Conservation (phyloP, 2,329 filamentous ascomycete species). For the Mariannaea sp. region DNA sequence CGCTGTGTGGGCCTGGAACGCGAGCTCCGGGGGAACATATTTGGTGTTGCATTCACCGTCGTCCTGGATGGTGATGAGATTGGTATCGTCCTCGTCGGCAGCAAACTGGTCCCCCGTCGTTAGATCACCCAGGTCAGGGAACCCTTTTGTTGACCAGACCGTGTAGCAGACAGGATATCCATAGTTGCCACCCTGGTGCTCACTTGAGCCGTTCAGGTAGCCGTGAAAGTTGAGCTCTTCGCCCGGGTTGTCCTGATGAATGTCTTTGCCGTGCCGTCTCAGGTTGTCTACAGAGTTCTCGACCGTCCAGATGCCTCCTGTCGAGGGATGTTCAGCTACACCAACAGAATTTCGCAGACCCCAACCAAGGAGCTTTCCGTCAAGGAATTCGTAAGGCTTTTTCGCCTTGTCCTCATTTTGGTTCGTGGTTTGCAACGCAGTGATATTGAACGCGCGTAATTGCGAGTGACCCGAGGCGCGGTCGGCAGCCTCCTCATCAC, state of each 20-base stretch:
- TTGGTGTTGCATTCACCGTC: conserved; percentile 52
- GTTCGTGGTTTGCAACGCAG: conserved; percentile 34
- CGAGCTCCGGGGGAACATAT: conserved; percentile 58
- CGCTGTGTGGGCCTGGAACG: conserved; percentile 68
- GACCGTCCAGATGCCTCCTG: conserved; percentile 61
- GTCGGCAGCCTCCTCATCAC: conserved; percentile 60
- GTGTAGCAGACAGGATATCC: conserved; percentile 74
- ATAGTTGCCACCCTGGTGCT: conserved; percentile 58
- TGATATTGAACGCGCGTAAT: conserved; percentile 62
- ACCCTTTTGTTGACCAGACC: conserved; percentile 60
- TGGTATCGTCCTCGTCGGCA: conserved; percentile 36
- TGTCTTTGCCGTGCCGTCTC: conserved; percentile 59
- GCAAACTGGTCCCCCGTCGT: conserved; percentile 57
- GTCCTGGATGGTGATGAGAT: conserved; percentile 41
- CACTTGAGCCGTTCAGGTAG: conserved; percentile 49
- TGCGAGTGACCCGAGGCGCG: conserved; percentile 65
- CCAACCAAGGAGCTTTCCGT: conserved; percentile 63
- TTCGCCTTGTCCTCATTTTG: conserved; percentile 19
- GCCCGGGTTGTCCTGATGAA: conserved; percentile 71
- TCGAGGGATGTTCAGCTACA: conserved; percentile 63
- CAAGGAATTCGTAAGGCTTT: conserved; percentile 51
- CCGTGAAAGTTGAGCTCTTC: conserved; percentile 78
- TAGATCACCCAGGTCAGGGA: conserved; percentile 49
- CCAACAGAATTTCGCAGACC: conserved; percentile 76
- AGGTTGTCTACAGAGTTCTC: conserved; percentile 75